A percentile compares a stretch with the other conserved stretches of the same genome.
These are phyloP conservation scores for Alternaria burnsii DNA, from an alignment of 2,329 filamentous ascomycete genomes.

Conservation along the genomic window DNA sequence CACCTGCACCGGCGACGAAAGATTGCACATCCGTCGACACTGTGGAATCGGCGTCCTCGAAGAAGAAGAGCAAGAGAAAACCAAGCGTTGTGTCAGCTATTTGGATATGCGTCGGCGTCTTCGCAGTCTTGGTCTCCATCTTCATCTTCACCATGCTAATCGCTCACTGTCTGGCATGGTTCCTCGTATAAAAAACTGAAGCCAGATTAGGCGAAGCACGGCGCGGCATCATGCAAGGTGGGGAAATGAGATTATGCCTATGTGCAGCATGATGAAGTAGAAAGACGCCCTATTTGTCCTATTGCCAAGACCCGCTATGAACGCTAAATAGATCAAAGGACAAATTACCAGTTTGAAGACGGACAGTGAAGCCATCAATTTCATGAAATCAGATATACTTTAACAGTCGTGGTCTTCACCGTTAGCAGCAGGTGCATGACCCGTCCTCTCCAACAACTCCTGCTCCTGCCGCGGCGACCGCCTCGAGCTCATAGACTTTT, in stretches of 20 bases:
- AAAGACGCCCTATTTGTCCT: background rate
- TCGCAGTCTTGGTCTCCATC: constrained; percentile 27
- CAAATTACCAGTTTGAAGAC: background rate
- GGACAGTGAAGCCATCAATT: background rate
- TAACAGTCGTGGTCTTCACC: background rate
- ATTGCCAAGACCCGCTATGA: background rate
- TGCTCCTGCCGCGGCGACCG: background rate
- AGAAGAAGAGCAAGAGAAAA: background rate
- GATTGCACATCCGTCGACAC: background rate
- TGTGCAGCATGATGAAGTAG: constrained; percentile 20
- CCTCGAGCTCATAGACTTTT: background rate
- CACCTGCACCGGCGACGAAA: too few relatives aligned
- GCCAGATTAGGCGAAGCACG: constrained; percentile 35
- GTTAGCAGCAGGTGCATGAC: background rate
- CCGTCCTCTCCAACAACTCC: background rate
- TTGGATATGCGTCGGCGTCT: constrained; percentile 7
- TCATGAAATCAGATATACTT: background rate
- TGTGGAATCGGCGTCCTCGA: background rate
- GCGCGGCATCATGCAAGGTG: constrained; percentile 33
- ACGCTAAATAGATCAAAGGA: background rate
- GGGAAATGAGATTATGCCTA: constrained; percentile 45
- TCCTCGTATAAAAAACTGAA: constrained; percentile 43
- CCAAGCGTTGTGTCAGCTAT: constrained; percentile 1
- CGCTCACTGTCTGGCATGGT: constrained; percentile 39
- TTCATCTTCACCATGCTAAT: constrained; percentile 33